A percentile compares a stretch with the other conserved stretches of the same genome.
phyloP scores from a whole-genome alignment of 441 rosid species.

The Erysimum cheiri region DNA sequence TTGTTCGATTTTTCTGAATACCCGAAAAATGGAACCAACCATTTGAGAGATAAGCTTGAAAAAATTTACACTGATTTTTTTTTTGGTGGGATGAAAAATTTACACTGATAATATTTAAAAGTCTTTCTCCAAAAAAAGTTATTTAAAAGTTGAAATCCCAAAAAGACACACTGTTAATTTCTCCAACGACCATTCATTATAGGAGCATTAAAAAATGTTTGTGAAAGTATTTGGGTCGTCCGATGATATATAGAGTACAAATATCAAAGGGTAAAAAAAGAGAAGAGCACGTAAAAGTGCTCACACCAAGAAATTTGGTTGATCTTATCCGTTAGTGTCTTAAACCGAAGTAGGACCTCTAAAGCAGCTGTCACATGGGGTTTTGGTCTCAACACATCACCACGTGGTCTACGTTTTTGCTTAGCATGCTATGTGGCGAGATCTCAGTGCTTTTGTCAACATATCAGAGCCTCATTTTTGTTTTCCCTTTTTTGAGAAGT shows the following conservation, averaged over 20 bases:
- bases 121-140: too few species aligned
- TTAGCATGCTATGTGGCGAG: conserved; percentile 34
- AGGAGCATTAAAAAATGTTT: too few species aligned
- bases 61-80: too few species aligned
- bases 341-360: conserved; percentile 32
- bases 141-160: not conserved
- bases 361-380: conserved; percentile 37
- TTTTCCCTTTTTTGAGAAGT: too few species aligned
- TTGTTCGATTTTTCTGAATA: not conserved
- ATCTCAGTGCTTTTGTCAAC: conserved; percentile 21
- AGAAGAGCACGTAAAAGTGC: conserved; percentile 1
- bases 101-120: too few species aligned
- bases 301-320: not conserved
- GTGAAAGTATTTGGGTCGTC: not conserved
- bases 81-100: too few species aligned
- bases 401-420: conserved; percentile 26
- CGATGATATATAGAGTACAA: not conserved
- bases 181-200: too few species aligned
- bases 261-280: conserved; percentile 14
- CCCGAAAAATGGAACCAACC: not conserved
- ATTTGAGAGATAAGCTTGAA: not conserved
- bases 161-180: not conserved
- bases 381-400: conserved; percentile 27
- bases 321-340: conserved; percentile 45
- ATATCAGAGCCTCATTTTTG: not conserved